Conservation (phyloP, 192 early-diverging fungal species). For the Pilobolus umbonatus region DNA sequence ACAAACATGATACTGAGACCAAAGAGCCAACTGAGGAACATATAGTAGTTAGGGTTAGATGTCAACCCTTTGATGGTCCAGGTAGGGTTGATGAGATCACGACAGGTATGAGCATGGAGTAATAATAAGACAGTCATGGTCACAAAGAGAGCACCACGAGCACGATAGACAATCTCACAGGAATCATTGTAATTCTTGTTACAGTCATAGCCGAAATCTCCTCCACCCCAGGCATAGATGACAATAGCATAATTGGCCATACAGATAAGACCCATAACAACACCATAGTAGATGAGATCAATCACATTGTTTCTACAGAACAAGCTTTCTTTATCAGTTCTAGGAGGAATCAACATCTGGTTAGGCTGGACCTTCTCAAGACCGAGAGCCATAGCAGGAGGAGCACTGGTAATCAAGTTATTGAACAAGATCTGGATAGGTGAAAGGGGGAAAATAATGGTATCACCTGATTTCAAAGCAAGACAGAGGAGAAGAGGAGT, state of each 20-base stretch:
- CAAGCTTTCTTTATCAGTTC: conserved; percentile 52
- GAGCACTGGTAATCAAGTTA: conserved; percentile 79
- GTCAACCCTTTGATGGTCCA: conserved; percentile 47
- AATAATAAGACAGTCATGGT: conserved; percentile 68
- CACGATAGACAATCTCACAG: conserved; percentile 63
- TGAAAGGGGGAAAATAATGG: conserved; percentile 69
- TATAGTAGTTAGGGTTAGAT: conserved; percentile 47
- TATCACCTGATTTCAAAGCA: conserved; percentile 56
- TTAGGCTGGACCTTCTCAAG: conserved; percentile 58
- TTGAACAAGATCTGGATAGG: conserved; percentile 77
- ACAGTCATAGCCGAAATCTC: conserved; percentile 53
- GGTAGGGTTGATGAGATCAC: conserved; percentile 56
- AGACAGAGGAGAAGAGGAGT: conserved; percentile 68
- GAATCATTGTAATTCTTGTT: conserved; percentile 46
- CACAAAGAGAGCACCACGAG: conserved; percentile 67
- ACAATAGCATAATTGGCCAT: conserved; percentile 62
- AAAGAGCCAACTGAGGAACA: conserved; percentile 38
- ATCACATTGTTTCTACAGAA: conserved; percentile 60
- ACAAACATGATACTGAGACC: conserved; percentile 52
- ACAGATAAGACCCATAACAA: conserved; percentile 58
- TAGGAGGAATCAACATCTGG: conserved; percentile 71
- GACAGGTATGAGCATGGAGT: conserved; percentile 74
- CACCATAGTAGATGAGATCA: conserved; percentile 71
- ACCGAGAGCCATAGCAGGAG: conserved; percentile 77
- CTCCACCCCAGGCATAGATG: conserved; percentile 55